Base-by-base conservation (phyloP, 1,284 basidiomycete species). In the Wolfiporia cocos region DNA sequence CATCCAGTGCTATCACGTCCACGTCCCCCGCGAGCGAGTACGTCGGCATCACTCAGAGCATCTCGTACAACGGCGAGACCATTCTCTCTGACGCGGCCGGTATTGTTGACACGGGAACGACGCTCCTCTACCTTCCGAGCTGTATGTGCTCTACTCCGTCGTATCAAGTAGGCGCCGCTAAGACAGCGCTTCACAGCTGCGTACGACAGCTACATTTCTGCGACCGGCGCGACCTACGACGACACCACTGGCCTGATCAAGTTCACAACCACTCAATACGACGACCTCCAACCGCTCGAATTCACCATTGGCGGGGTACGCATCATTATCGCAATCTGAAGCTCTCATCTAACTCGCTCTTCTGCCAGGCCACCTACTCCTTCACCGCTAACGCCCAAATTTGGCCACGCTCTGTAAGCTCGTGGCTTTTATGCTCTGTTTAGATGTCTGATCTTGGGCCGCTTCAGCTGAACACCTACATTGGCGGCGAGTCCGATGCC, bases 11-110 rank as follows among this genome's bases (percentile, higher is more conserved):
- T 3, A 64, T 79, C 42, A 79, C 77, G 9, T 53, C 39, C 10
- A 72, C 66, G 0, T 61, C 47, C 1, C 71, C 71, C 1, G 68
- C 73, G 2, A 63, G 60, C 21, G 24, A 49, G 3, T 78, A 65
- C 50, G 76, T 75, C 71, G 76, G 76, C 17, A 71, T 79, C 36
- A 63, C 76, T 43, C 68, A 74, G 57, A 63, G 65, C 21, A 59
- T 78, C 41, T 53, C 57, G 1, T 79, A 77, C 46, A 54, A 54
- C 15, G 34, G 48, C 3, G 69, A 57, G 14, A 34, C 43, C 9
- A 53, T 57, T 24, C 43, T 56, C 17, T 28, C 49, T 14, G 54
- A 47, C 31, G 49, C 52, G 3, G 54, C 54, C 6, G 57, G 56
- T 18, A 54, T 59, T 43, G 50, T 49, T 28, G 57, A 59, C 45